These are phyloP conservation scores for Aureobasidium musti DNA, from an alignment of 2,329 filamentous ascomycete species.

Conservation along the genomic window DNA sequence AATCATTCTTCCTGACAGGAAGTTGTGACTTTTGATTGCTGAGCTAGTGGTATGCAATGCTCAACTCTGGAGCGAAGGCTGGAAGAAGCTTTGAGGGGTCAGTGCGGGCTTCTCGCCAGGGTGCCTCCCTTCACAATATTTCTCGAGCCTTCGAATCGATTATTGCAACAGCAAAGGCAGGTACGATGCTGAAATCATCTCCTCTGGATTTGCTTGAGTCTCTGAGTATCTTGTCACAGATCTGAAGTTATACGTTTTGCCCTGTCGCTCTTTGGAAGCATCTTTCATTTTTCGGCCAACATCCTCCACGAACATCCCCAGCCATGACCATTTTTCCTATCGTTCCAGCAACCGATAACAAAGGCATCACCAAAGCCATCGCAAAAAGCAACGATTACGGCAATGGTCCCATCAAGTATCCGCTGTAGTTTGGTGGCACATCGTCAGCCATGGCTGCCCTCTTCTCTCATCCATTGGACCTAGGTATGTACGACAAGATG, in stretches of 20 bases:
- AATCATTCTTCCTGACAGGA: background rate
- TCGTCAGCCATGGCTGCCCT: constrained; percentile 88
- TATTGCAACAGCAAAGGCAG: background rate
- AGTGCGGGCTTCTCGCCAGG: background rate
- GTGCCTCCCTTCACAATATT: background rate
- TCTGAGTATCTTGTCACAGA: background rate
- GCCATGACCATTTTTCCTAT: constrained; percentile 21
- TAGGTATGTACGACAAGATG: constrained; percentile 61
- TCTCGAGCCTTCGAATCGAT: background rate
- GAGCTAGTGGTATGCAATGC: background rate
- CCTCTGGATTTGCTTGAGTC: background rate
- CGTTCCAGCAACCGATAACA: constrained; percentile 3
- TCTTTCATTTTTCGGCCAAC: background rate
- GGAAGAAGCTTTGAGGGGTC: constrained; percentile 10
- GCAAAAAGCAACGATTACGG: constrained; percentile 49
- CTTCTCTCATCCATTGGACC: constrained; percentile 90
- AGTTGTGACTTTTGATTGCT: background rate
- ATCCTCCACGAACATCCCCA: background rate
- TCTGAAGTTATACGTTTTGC: too few species aligned
- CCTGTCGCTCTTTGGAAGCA: too few species aligned
- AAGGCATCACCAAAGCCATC: constrained; percentile 34
- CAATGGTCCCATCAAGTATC: constrained; percentile 49
- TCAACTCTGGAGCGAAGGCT: background rate
- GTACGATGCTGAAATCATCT: background rate
- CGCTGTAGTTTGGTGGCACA: constrained; percentile 89